These are phyloP conservation scores for Saccharomycopsis sp. DNA, from an alignment of 805 yeast genomes.

Conservation along the genomic window DNA sequence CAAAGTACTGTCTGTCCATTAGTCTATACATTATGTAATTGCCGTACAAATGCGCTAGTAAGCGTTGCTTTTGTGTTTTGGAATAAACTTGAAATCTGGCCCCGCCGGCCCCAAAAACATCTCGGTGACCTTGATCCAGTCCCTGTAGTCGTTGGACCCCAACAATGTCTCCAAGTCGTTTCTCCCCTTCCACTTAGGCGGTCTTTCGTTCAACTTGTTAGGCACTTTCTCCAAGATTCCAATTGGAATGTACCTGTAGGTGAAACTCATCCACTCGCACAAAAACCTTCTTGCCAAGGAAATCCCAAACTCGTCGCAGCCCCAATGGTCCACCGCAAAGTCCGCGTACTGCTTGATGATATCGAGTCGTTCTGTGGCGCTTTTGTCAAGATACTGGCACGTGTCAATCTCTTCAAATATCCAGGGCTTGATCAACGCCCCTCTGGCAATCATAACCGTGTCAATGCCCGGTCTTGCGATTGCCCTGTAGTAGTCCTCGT, in stretches of 20 bases:
- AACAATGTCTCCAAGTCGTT: constrained; percentile 85
- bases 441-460: constrained; percentile 95
- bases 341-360: constrained; percentile 61
- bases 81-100: constrained; percentile 68
- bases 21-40: too few relatives aligned
- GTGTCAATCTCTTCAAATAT: constrained; percentile 92
- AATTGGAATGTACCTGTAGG: constrained; percentile 90
- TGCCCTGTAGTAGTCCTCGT: constrained; percentile 82
- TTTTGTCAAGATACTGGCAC: constrained; percentile 82
- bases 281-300: constrained; percentile 80
- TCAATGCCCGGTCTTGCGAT: constrained; percentile 63
- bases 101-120: constrained; percentile 88
- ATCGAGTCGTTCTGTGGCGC: constrained; percentile 83
- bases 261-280: constrained; percentile 91
- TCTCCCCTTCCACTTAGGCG: constrained; percentile 90
- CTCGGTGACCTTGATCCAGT: constrained; percentile 95
- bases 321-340: constrained; percentile 94
- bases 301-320: constrained; percentile 91
- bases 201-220: constrained; percentile 85
- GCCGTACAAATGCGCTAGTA: too few relatives aligned
- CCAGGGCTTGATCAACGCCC: constrained; percentile 98
- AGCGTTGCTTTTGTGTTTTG: constrained; percentile 93
- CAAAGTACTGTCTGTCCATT: too few relatives aligned
- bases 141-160: constrained; percentile 78
- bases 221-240: constrained; percentile 88